Evolutionary conservation across 2,329 filamentous ascomycete species (phyloP).

Genomic region (Aspergillus brunneoviolaceus): DNA sequence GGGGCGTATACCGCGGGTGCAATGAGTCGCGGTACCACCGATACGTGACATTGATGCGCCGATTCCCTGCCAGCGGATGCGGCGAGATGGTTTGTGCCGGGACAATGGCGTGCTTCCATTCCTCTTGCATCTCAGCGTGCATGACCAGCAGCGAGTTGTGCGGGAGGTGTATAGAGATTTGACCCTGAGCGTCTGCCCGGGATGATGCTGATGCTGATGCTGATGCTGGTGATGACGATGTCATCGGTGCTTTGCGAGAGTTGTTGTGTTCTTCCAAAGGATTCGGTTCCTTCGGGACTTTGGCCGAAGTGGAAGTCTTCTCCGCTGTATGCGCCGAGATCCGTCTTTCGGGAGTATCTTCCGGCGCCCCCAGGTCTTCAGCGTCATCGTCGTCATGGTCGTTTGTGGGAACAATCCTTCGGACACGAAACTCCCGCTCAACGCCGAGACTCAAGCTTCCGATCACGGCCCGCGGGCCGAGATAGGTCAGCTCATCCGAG

Average conservation of each 20-base stretch:
- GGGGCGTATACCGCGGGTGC: conserved; percentile 74
- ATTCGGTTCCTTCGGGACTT: not conserved
- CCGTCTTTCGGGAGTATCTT: conserved; percentile 30
- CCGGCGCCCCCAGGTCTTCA: conserved; percentile 22
- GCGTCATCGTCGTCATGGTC: conserved; percentile 32
- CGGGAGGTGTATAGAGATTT: conserved; percentile 88
- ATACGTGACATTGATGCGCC: conserved; percentile 91
- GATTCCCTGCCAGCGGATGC: conserved; percentile 76
- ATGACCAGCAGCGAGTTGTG: conserved; percentile 93
- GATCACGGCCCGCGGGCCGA: conserved; percentile 84
- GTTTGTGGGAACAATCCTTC: conserved; percentile 64
- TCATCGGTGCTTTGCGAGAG: not conserved
- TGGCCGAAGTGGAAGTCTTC: conserved; percentile 9
- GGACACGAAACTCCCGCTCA: conserved; percentile 86
- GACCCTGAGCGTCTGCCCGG: conserved; percentile 67
- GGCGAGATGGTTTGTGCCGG: conserved; percentile 75
- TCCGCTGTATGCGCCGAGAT: conserved; percentile 1
- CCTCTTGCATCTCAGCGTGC: conserved; percentile 97
- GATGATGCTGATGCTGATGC: conserved; percentile 13
- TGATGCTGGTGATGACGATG: not conserved
- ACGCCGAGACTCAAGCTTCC: conserved; percentile 89
- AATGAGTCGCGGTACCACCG: conserved; percentile 76
- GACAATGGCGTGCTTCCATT: conserved; percentile 87
- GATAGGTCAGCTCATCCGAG: conserved; percentile 86
- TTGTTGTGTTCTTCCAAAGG: not conserved